Percentiles rank a stretch among this genome's conserved stretches.
These are phyloP conservation scores for Globisporangium takayamanum DNA, from an alignment of 352 stramenopile species.

Conservation along the genomic window DNA sequence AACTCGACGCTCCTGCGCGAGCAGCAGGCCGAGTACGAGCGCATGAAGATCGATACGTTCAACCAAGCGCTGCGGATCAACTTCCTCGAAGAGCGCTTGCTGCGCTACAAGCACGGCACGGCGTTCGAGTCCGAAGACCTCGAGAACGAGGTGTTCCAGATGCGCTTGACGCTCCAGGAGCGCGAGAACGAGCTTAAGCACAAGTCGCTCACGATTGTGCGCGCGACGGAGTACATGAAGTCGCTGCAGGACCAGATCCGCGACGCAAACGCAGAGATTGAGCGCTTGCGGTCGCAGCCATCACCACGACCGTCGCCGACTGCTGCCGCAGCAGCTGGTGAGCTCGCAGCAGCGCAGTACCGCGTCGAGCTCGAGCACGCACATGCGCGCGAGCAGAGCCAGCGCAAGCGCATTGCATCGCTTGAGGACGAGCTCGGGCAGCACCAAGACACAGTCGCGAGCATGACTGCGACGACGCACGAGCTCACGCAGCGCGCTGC, in stretches of 20 bases:
- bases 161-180: slow-evolving; percentile 52
- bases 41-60: slow-evolving; percentile 59
- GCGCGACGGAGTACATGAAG: slow-evolving; percentile 51
- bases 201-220: slow-evolving; percentile 50
- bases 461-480: slow-evolving; percentile 26
- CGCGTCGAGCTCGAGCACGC: slow-evolving; percentile 29
- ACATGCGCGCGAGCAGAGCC: slow-evolving; percentile 25
- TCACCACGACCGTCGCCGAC: slow-evolving; percentile 4
- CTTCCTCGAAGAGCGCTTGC: slow-evolving; percentile 49
- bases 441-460: slow-evolving; percentile 22
- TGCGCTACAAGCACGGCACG: slow-evolving; percentile 51
- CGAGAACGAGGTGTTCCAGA: slow-evolving; percentile 52
- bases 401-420: slow-evolving; percentile 19
- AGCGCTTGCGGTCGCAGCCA: slow-evolving; percentile 20
- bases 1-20: slow-evolving; percentile 14
- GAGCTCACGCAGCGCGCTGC: slow-evolving; percentile 22
- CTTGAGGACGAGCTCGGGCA: slow-evolving; percentile 31
- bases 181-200: slow-evolving; percentile 57
- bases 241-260: slow-evolving; percentile 38
- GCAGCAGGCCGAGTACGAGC: slow-evolving; percentile 26
- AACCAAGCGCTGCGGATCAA: slow-evolving; percentile 30
- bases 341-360: slow-evolving; percentile 22
- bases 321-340: slow-evolving; percentile 15
- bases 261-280: slow-evolving; percentile 22
- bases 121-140: slow-evolving; percentile 54